Base-by-base conservation (phyloP, 1,139 yeast species). In the Yamadazyma taylorii region DNA sequence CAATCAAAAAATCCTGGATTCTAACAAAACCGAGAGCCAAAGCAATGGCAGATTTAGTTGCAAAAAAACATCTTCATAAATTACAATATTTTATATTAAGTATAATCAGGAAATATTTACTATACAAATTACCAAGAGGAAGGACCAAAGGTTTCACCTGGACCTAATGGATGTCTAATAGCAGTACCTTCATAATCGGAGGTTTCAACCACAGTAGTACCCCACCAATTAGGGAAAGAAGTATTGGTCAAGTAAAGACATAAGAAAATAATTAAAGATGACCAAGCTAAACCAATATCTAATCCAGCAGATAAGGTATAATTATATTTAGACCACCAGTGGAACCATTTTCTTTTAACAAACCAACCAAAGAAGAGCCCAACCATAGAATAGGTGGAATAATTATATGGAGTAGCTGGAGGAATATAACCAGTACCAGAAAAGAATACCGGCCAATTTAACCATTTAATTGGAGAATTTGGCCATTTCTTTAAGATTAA, bases 381-480 rank as follows among this genome's bases (percentile, higher is more conserved):
- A 43, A 61, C 67, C 22, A 52, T 50, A 51, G 67, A 66, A 55
- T 65, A 68, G 5, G 69, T 58, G 30, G 68, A 58, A 45, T 66
- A 69, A 50, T 63, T 69, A 56, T 64, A 68, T 33, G 73, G 63
- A 32, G 75, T 70, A 25, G 75, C 75, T 39, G 75, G 74, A 24
- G 76, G 76, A 57, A 70, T 69, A 47, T 58, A 57, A 37, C 71
- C 75, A 24, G 75, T 67, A 47, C 75, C 75, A 13, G 71, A 63
- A 57, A 68, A 69, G 62, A 69, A 69, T 24, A 69, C 73, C 5
- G 74, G 73, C 69, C 73, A 68, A 56, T 69, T 64, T 49, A 69
- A 50, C 64, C 69, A 63, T 43, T 69, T 67, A 39, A 76, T 54
- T 24, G 65, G 61, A 21, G 44, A 37, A 41, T 42, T 50, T 35